A percentile compares a stretch with the other conserved stretches of the same genome.
Conservation (phyloP, 441 rosid genomes). For the Euphorbia celastroides region DNA sequence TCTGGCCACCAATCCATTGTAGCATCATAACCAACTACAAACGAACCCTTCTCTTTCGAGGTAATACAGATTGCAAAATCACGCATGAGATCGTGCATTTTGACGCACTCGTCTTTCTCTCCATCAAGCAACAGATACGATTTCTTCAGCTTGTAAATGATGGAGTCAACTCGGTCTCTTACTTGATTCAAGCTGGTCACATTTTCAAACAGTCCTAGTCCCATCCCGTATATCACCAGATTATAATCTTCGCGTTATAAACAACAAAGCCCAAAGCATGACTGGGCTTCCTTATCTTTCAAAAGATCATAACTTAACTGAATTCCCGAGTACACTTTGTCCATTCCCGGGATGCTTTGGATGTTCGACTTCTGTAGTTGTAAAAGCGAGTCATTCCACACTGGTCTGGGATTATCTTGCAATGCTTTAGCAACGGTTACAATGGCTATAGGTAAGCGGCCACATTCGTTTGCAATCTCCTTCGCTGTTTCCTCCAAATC, state of each 20-base stretch:
- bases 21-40: background rate
- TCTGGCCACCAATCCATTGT: background rate
- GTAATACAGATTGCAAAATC: background rate
- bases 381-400: slow-evolving; percentile 12
- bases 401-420: background rate
- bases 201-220: background rate
- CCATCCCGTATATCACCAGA: background rate
- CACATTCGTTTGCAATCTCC: slow-evolving; percentile 13
- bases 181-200: background rate
- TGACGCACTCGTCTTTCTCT: background rate
- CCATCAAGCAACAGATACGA: background rate
- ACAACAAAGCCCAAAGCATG: background rate
- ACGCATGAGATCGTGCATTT: background rate
- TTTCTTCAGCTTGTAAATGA: background rate
- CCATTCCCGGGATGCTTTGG: background rate
- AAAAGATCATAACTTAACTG: background rate
- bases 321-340: slow-evolving; percentile 8
- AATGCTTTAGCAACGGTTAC: slow-evolving; percentile 20
- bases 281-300: background rate
- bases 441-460: slow-evolving; percentile 18
- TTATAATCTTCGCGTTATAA: background rate
- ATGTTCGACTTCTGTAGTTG: background rate
- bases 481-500: background rate
- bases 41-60: background rate
- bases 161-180: background rate